Base-by-base conservation (phyloP, 164 flowering plant genomes). In the Sextonia rubra region DNA sequence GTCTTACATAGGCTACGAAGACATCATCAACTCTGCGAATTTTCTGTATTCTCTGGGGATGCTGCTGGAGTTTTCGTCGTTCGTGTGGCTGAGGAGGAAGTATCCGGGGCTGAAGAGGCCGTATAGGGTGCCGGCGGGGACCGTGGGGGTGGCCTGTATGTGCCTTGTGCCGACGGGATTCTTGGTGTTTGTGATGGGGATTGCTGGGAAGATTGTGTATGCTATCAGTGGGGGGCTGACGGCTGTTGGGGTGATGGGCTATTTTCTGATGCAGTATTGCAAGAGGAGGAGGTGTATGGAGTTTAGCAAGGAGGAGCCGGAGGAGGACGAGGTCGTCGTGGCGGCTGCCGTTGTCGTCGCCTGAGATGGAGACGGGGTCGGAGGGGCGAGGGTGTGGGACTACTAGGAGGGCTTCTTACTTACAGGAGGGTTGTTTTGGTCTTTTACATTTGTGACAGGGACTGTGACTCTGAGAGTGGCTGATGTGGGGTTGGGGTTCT, bases 41-140 rank as follows among this genome's bases (percentile, higher is more conserved):
- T 88, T 89, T 78, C 70, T 87, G 68, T 89, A 89, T 49, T 82
- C 88, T 72, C 70, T 85, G 69, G 90, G 90, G n/a, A 89, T 89
- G 93, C 30, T 88, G 20, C 55, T 89, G 60, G 93, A 89, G 63
- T 84, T 87, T 62, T 81, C 91, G 1, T 82, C 91, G 1, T 89
- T 87, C 58, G 66, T 85, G 4, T 82, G 91, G 88, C 66, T 89
- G 75, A 77, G 91, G 74, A 73, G 69, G 75, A 89, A 84, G 73
- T 22, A 69, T 44, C 86, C 87, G 3, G 26, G 6, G 12, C 9
- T 77, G 64, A 73, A 77, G 73, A 84, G 92, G 77, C 90, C 90
- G 1, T 89, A 74, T 24, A 76, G 66, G 56, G 88, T 89, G 25
- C 88, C 86, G 3, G 0, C 85, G 76, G 73, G 73, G 17, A 12